Base-by-base conservation (phyloP, 495 filamentous ascomycete genomes). In the Achaetomiella virescens region DNA sequence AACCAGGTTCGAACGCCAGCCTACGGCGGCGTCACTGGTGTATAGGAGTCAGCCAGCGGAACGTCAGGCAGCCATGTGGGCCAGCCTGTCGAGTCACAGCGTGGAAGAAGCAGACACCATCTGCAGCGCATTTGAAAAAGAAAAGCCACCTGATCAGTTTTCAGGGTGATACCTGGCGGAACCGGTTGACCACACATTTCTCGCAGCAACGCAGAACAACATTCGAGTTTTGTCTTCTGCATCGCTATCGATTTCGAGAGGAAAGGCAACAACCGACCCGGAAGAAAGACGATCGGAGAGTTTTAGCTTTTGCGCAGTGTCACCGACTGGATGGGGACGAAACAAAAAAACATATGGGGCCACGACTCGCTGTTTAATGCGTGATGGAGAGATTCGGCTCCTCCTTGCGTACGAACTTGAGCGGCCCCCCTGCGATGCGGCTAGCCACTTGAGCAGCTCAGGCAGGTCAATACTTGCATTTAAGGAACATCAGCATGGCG, bases 1-100 rank as follows among this genome's bases (percentile, higher is more conserved):
- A 62, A 62, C 29, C 61, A 63, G 42, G 50, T 59, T 40, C 70
- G 71, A n/a, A 72, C 73, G 41, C 59, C 65, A 27, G 70, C 63
- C 53, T 76, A 76, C 47, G 66, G 74, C 54, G 70, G 68, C 21
- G 68, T 73, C 66, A 65, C 70, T 36, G 72, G 71, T 35, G 66
- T 59, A n/a, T 61, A 61, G 54, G 59, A 54, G 36, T 22, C 22
- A 20, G 22, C 49, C 43, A 35, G 20, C 33, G 48, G n/a, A 24
- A 43, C 50, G 57, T 40, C 55, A 31, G 55, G 55, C 58, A 44
- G 31, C 24, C 20, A 10, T 11, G 33, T 20, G 12, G 17, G 18
- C 20, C 18, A 35, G 24, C 25, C 40, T 55, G 47, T 24, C 31
- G 20, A 62, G 41, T 48, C 43, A 37, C 42, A 53, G 33, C 42